Evolutionary conservation across 2,329 filamentous ascomycete species (phyloP).

Genomic region (Pezicula rhizophila): DNA sequence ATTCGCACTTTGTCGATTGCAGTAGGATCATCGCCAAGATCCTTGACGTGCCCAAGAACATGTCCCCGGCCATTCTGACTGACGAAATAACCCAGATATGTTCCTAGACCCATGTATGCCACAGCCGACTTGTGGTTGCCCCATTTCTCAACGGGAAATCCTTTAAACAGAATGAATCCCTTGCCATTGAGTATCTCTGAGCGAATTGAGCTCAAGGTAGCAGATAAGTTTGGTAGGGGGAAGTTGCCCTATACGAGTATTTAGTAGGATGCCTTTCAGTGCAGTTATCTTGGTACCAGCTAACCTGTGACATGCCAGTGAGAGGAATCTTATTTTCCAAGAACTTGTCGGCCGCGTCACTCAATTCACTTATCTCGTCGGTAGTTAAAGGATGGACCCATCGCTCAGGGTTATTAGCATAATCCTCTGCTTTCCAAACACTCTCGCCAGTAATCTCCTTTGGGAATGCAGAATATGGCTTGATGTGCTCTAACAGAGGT

Average conservation of each 20-base stretch:
- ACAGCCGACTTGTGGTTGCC: slow-evolving; percentile 73
- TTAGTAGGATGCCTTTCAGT: neutral
- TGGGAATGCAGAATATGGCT: slow-evolving; percentile 65
- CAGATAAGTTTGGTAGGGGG: slow-evolving; percentile 48
- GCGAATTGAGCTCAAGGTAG: slow-evolving; percentile 48
- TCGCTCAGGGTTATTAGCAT: slow-evolving; percentile 28
- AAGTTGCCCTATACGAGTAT: slow-evolving; percentile 42
- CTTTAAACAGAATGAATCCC: slow-evolving; percentile 85
- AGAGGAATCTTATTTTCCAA: slow-evolving; percentile 58
- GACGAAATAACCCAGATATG: slow-evolving; percentile 82
- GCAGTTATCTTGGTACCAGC: neutral
- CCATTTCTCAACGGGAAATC: slow-evolving; percentile 73
- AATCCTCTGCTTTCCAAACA: slow-evolving; percentile 54
- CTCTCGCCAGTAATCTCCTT: slow-evolving; percentile 65
- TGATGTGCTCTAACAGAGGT: slow-evolving; percentile 59
- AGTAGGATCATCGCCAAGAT: slow-evolving; percentile 72
- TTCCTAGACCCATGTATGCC: slow-evolving; percentile 85
- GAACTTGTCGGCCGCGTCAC: slow-evolving; percentile 61
- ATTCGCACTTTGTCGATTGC: slow-evolving; percentile 86
- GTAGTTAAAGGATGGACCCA: slow-evolving; percentile 68
- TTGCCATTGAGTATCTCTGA: slow-evolving; percentile 74
- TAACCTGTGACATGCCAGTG: slow-evolving; percentile 61
- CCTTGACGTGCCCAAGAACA: slow-evolving; percentile 84
- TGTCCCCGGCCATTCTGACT: slow-evolving; percentile 81
- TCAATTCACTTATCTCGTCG: slow-evolving; percentile 63